Percentiles rank a stretch among this genome's conserved stretches.
Conservation (phyloP, 2,329 filamentous ascomycete species). For the Microascus cirrosus region DNA sequence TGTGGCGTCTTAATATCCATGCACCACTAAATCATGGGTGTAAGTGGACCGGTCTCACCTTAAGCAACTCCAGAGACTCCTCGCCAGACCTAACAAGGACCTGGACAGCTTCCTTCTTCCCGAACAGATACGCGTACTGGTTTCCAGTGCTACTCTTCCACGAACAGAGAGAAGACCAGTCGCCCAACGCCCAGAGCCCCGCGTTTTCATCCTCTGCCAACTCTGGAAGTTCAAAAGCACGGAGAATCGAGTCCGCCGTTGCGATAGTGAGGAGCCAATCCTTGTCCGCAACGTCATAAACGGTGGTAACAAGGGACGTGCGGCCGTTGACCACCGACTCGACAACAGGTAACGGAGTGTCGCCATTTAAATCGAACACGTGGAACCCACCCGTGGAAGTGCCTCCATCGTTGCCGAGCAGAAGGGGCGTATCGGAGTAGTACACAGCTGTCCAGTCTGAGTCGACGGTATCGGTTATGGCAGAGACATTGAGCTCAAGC, state of each 20-base stretch:
- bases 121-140: constrained; percentile 32
- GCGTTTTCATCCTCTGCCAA: constrained; percentile 19
- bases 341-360: constrained; percentile 18
- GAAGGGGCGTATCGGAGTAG: constrained; percentile 23
- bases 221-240: constrained; percentile 22
- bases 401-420: constrained; percentile 34
- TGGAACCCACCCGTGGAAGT: constrained; percentile 30
- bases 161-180: constrained; percentile 34
- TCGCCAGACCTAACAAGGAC: constrained; percentile 21
- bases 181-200: constrained; percentile 24
- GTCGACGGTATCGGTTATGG: constrained; percentile 22
- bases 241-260: constrained; percentile 27
- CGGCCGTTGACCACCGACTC: constrained; percentile 22
- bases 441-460: constrained; percentile 28
- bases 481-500: constrained; percentile 17
- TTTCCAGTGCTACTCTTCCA: constrained; percentile 29
- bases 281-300: constrained; percentile 22
- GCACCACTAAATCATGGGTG: rapidly evolving
- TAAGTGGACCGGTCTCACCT: constrained; percentile 14
- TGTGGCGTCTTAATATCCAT: background rate
- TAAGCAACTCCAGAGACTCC: constrained; percentile 20
- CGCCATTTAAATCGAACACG: constrained; percentile 19
- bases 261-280: constrained; percentile 29
- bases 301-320: constrained; percentile 29
- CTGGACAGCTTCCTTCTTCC: constrained; percentile 26